Evolutionary conservation across 495 filamentous ascomycete species (phyloP).

Genomic region (Aspergillus ostianus): DNA sequence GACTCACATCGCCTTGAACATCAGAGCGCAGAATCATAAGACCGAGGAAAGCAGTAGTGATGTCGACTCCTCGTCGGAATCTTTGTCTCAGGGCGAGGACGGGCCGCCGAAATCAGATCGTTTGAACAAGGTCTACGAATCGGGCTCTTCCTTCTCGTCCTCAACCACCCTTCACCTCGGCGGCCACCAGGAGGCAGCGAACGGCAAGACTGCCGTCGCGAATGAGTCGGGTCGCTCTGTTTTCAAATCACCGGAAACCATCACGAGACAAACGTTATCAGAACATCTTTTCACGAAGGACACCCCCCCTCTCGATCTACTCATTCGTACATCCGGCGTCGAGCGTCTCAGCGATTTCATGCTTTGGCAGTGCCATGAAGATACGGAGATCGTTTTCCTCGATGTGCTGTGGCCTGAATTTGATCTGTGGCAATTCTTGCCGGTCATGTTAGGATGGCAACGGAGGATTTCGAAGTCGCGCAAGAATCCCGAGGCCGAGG

Average conservation of each 20-base stretch:
- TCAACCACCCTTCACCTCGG: conserved; percentile 51
- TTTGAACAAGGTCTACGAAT: conserved; percentile 48
- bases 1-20: conserved; percentile 79
- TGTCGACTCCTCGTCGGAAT: conserved; percentile 36
- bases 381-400: conserved; percentile 88
- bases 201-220: conserved; percentile 22
- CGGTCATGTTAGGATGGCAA: conserved; percentile 91
- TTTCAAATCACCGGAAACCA: conserved; percentile 72
- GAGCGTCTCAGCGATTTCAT: conserved; percentile 93
- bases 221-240: conserved; percentile 24
- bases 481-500: conserved; percentile 43
- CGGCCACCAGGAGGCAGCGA: conserved; percentile 31
- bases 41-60: conserved; percentile 37
- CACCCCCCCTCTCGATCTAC: conserved; percentile 82
- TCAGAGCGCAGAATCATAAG: conserved; percentile 55
- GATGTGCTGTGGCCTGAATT: conserved; percentile 96
- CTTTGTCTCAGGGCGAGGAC: conserved; percentile 35
- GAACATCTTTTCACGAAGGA: conserved; percentile 81
- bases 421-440: conserved; percentile 90
- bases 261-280: conserved; percentile 74
- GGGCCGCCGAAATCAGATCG: conserved; percentile 27
- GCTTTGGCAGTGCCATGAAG: conserved; percentile 95
- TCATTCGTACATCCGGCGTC: conserved; percentile 88
- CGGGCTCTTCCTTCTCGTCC: conserved; percentile 54
- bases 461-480: conserved; percentile 55